Evolutionary conservation across 768 basidiomycete species (phyloP), one percentile per base, ranked within the genome.

Genomic region (Pluteus cervinus): DNA sequence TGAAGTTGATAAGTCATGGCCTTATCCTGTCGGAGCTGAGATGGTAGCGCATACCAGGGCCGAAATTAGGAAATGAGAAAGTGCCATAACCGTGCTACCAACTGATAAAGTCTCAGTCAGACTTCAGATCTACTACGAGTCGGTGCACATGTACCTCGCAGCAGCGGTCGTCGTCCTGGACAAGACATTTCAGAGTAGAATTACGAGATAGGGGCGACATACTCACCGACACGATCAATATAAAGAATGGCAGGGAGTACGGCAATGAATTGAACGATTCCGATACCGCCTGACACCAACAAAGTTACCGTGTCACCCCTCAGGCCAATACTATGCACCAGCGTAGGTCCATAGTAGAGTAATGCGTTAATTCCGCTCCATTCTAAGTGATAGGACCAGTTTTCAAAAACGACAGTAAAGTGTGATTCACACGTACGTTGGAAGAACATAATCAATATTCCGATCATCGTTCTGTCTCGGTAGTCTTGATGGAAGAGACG

Each of bases 311-410:
- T 69, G 41, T 79, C 74, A 12, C 80, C 79, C 15, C 62, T 60
- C 18, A 88, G 43, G 4, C 84, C 86, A 29, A 89, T 67, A 34
- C 64, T 76, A 22, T 55, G 68, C 31, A 88, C 72, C 3, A 90
- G 65, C 0, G 75, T 77, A 1, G 87, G 87, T 1, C 86, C 86
- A 47, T 87, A 90, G 49, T 89, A 90, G 6, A 89, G 62, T 22
- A 90, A 53, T 7, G 87, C 86, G 50, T 89, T 90, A 44, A 89
- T 90, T 2, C 87, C 87, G 41, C 78, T 81, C 87, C 87, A 89
- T 61, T 89, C 86, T 89, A 48, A 10, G 39, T 11, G n/a, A 33
- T 15, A 16, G 29, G 16, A 15, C 30, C 3, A 25, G 23, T 8
- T 33, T 18, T 30, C 21, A 18, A 33, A 14, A 21, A 28, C 6